These are phyloP conservation scores for Acacia crassicarpa DNA, from an alignment of 306 rosid species.

Conservation along the genomic window DNA sequence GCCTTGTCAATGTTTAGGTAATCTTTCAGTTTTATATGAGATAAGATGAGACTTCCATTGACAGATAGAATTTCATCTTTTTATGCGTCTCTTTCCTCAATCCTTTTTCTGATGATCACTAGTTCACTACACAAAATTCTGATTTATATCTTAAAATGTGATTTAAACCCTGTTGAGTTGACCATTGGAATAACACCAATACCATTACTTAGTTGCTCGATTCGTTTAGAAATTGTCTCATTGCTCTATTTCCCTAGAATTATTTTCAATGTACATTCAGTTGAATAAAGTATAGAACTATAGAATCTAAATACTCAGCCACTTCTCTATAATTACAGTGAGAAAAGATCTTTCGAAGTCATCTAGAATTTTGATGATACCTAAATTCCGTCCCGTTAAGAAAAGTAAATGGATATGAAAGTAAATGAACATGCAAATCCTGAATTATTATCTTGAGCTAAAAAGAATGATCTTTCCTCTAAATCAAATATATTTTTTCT, in stretches of 20 bases:
- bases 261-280: not conserved
- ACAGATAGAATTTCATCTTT: not conserved
- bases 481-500: constrained; percentile 29
- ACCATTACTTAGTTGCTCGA: not conserved
- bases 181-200: not conserved
- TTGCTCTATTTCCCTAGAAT: not conserved
- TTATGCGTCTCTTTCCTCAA: not conserved
- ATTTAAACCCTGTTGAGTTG: not conserved
- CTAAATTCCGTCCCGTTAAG: not conserved
- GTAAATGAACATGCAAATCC: not conserved
- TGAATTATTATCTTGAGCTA: not conserved
- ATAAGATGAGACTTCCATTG: not conserved
- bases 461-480: constrained; percentile 5
- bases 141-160: not conserved
- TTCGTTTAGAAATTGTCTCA: not conserved
- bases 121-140: not conserved
- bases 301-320: not conserved
- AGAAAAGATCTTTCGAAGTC: not conserved
- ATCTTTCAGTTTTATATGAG: constrained; percentile 8
- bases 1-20: constrained; percentile 26
- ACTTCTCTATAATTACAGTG: not conserved
- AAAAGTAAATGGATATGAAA: not conserved
- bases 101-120: not conserved
- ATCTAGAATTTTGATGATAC: not conserved
- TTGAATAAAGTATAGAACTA: not conserved